phyloP scores from a whole-genome alignment of 2,329 filamentous ascomycete species.

The Fusarium musae region DNA sequence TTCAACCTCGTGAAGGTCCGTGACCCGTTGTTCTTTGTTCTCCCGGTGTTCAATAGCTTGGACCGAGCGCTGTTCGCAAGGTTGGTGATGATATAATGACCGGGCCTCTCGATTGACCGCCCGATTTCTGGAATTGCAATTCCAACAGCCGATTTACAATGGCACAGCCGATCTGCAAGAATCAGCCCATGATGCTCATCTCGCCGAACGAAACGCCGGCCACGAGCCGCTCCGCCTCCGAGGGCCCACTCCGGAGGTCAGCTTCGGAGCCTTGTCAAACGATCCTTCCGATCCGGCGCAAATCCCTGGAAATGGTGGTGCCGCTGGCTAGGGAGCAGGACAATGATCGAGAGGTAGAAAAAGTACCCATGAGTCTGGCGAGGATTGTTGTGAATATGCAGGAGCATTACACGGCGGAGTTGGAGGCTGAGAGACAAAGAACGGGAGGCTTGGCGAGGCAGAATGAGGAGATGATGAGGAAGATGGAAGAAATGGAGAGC shows the following conservation, averaged over 20 bases:
- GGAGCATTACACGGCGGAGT: constrained; percentile 33
- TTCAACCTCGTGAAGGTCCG: neutral
- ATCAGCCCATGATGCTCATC: neutral
- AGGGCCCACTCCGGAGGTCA: constrained; percentile 15
- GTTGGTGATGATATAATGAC: neutral
- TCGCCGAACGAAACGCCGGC: constrained; percentile 29
- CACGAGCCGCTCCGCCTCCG: constrained; percentile 17
- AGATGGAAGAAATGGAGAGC: constrained; percentile 18
- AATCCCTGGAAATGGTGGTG: neutral
- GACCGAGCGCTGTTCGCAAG: neutral
- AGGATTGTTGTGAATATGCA: constrained; percentile 36
- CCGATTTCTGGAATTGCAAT: neutral
- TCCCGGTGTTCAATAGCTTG: neutral
- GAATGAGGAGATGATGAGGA: neutral
- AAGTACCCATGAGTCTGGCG: constrained; percentile 20
- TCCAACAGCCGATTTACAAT: neutral
- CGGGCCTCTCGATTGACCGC: neutral
- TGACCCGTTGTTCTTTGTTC: constrained; percentile 35
- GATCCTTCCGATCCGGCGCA: neutral
- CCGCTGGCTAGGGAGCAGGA: fast-evolving
- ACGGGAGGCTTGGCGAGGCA: neutral
- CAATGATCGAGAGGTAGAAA: neutral
- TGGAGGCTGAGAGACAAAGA: constrained; percentile 24
- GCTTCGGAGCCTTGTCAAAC: neutral
- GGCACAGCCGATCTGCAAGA: neutral